Conservation (phyloP, 164 flowering plant species). For the Malania oleifera region DNA sequence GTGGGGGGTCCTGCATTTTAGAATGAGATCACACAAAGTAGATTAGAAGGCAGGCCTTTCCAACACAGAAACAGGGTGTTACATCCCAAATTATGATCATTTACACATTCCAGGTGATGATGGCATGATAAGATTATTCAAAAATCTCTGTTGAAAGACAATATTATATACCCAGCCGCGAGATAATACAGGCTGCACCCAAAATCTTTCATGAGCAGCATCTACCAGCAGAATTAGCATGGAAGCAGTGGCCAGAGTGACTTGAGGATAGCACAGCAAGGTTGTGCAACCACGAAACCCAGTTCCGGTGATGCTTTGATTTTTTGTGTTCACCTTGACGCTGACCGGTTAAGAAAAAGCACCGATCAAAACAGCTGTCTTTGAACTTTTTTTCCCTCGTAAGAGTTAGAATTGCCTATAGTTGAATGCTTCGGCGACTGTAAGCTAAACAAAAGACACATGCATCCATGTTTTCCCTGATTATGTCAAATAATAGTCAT, state of each 20-base stretch:
- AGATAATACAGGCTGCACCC: background rate
- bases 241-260: too few relatives aligned
- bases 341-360: background rate
- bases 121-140: background rate
- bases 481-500: constrained; percentile 44
- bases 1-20: too few relatives aligned
- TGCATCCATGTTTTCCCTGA: constrained; percentile 2
- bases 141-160: too few relatives aligned
- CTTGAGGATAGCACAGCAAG: too few relatives aligned
- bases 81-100: too few relatives aligned
- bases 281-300: background rate
- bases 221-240: background rate
- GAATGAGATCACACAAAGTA: too few relatives aligned
- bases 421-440: constrained; percentile 12
- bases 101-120: too few relatives aligned
- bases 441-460: background rate
- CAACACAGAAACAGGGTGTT: too few relatives aligned
- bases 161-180: too few relatives aligned
- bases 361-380: constrained; percentile 10
- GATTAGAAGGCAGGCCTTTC: too few relatives aligned
- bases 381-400: background rate
- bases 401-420: constrained; percentile 18
- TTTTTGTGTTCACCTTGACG: too few relatives aligned
- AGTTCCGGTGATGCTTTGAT: too few relatives aligned
- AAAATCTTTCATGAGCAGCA: constrained; percentile 4